Evolutionary conservation across 768 basidiomycete genomes (phyloP), one percentile per base, ranked within the genome.

Genomic region (Tubosaeta sp.): DNA sequence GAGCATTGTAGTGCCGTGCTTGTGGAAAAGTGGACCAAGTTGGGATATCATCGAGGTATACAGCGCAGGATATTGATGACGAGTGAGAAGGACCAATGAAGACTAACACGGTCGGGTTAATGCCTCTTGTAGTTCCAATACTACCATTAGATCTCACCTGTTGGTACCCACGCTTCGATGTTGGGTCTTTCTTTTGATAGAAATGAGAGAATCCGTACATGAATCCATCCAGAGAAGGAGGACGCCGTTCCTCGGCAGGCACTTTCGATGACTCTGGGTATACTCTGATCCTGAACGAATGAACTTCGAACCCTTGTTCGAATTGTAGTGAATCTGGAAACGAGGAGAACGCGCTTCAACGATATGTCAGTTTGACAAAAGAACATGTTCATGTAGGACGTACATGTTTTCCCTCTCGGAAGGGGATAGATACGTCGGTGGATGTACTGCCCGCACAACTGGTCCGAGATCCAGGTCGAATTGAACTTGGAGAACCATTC

Each of bases 381-480:
- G 6, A 11, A 22, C 11, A 33, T 6, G 16, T 6, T 4, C 4
- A 29, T 19, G 17, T 6, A 52, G 12, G 43, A 56, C 50, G 19
- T 10, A 95, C 93, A 97, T 84, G 60, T 93, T 95, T 67, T 91
- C 87, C 32, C 76, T 77, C 64, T 93, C 90, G 0, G 78, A 71
- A 35, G 82, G 78, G 6, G 80, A 77, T 37, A 95, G 68, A 13
- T 75, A 65, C n/a, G 86, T 65, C 1, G 84, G 78, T 3, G 90
- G 88, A 57, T 85, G 86, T 38, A 90, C 66, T 13, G 82, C 78
- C 48, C 81, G 79, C 22, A 95, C 74, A 6, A 87, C 82, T 9
- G 93, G 93, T 4, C 93, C 93, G 44, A 86, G 72, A 57, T 95
- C 93, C 43, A 93, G 68, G 70, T 97, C 93, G 63, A 97, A 97